Evolutionary conservation across 371 early-diverging fungal genomes (phyloP), one percentile per base, ranked within the genome.

Genomic region (Mortierella sp.): DNA sequence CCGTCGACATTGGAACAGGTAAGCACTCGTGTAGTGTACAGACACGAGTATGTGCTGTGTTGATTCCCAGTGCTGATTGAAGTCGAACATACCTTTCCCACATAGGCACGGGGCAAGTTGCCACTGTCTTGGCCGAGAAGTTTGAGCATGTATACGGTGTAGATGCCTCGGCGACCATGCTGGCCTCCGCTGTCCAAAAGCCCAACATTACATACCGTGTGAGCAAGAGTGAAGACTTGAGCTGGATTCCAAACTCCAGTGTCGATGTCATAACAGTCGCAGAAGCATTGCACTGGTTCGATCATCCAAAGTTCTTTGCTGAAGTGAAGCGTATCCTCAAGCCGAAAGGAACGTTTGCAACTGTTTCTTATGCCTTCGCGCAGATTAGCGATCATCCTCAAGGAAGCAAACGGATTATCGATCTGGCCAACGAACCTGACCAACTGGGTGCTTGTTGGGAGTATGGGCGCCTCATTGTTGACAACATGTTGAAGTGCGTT

Each of bases 211-310:
- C 71, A 1, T 91, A 90, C 57, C 71, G 71, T 40, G 68, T 79
- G 6, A 81, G 83, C 7, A 53, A 67, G 8, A 87, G 82, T 0
- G 88, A 89, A 54, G 71, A 82, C 24, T 63, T 87, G 14, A 65
- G 71, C 1, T 66, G 59, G 19, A 60, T 78, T 29, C 40, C 71
- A 1, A 46, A 50, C 27, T 66, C 79, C 3, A 59, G 60, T 39
- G 74, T 88, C 13, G 91, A 91, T 61, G 48, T 90, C 58, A 45
- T 91, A 16, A 86, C 89, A 0, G 81, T 85, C 2, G 87, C 84
- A 19, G 83, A 86, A 44, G 88, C 88, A 1, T 82, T 86, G 53
- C 90, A 90, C 58, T 92, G 91, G 90, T 87, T 92, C 56, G 80
- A 89, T n/a, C 71, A 83, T 17, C 77, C 76, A 3, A 25, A 67